Conservation (phyloP, 169 alveolate species). For the Eimeria maxima region DNA sequence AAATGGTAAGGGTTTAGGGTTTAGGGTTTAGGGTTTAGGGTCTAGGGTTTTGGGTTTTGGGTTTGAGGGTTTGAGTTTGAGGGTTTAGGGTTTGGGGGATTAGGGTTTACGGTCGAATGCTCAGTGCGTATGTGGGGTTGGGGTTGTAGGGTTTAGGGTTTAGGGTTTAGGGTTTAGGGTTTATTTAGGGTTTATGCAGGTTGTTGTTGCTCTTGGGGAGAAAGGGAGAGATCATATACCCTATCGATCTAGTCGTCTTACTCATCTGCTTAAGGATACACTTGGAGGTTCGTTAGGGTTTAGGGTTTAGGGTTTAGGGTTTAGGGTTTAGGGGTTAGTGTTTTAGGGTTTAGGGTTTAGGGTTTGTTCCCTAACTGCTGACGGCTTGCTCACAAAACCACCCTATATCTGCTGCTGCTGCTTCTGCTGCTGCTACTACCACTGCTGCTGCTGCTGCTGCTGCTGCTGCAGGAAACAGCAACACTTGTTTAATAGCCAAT, state of each 20-base stretch:
- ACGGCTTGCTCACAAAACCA: too few relatives aligned
- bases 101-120: neutral
- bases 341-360: neutral
- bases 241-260: slow-evolving; percentile 93
- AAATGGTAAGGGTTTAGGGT: slow-evolving; percentile 90
- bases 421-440: neutral
- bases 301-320: neutral
- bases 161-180: neutral
- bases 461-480: slow-evolving; percentile 88
- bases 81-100: neutral
- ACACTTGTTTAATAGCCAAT: slow-evolving; percentile 94
- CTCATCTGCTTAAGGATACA: slow-evolving; percentile 92
- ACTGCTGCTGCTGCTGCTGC: neutral
- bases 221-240: slow-evolving; percentile 94
- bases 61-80: neutral
- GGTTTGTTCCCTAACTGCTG: too few relatives aligned
- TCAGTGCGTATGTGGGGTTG: too few relatives aligned
- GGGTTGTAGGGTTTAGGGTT: neutral
- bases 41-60: neutral
- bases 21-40: slow-evolving; percentile 64
- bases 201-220: slow-evolving; percentile 96
- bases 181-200: slow-evolving; percentile 76
- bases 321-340: neutral
- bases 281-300: slow-evolving; percentile 90
- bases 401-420: slow-evolving; percentile 8